Evolutionary conservation across 2,329 filamentous ascomycete species (phyloP).

Genomic region (Cercospora nicotianae): DNA sequence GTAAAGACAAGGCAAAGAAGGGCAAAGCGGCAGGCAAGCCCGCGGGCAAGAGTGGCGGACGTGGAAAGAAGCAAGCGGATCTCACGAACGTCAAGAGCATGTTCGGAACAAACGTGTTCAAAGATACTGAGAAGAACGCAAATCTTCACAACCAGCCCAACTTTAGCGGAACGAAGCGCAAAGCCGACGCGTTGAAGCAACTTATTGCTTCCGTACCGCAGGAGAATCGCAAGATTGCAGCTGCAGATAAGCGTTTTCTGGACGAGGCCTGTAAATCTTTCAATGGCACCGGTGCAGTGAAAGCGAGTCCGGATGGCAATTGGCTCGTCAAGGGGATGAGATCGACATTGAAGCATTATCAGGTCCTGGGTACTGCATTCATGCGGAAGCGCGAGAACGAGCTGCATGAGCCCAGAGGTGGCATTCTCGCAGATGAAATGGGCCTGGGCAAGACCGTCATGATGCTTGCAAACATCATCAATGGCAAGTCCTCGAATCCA

Average conservation of each 20-base stretch:
- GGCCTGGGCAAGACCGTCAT: conserved; percentile 96
- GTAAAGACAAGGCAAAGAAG: conserved; percentile 17
- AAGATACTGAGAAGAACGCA: conserved; percentile 25
- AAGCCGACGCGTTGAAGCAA: conserved; percentile 41
- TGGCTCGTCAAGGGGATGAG: conserved; percentile 54
- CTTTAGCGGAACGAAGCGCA: conserved; percentile 28
- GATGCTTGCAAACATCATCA: conserved; percentile 49
- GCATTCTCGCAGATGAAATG: conserved; percentile 98
- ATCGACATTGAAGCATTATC: conserved; percentile 50
- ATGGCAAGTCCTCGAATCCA: conserved; percentile 34
- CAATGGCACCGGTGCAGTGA: conserved; percentile 38
- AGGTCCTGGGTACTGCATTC: conserved; percentile 55
- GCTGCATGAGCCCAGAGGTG: conserved; percentile 47
- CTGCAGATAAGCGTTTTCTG: conserved; percentile 42
- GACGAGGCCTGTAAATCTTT: conserved; percentile 46
- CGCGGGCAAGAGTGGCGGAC: not conserved
- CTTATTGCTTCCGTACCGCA: conserved; percentile 44
- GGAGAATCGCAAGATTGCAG: conserved; percentile 38
- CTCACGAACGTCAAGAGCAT: conserved; percentile 22
- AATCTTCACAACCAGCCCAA: conserved; percentile 28
- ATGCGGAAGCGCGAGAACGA: conserved; percentile 56
- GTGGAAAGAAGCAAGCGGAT: not conserved
- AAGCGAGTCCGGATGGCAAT: conserved; percentile 36
- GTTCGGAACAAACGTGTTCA: conserved; percentile 29
- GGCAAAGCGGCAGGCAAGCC: conserved; percentile 9